Base-by-base conservation (phyloP, 805 yeast species). In the Candida silvicultrix region DNA sequence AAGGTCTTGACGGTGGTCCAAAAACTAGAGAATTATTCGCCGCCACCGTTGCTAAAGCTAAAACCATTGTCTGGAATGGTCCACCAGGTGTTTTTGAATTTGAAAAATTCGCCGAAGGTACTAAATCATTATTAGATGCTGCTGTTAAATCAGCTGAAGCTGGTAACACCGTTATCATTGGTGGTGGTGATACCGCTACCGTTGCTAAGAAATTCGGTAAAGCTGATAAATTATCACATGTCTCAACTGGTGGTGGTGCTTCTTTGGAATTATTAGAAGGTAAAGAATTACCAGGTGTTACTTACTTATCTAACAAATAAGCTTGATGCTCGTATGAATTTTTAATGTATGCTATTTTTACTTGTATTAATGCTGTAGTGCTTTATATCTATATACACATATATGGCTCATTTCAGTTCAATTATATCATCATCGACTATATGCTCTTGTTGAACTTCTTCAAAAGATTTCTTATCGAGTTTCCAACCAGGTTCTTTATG, bases 81-180 rank as follows among this genome's bases (percentile, higher is more conserved):
- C 99, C 99, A 56, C 97, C 99, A 73, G 99, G 99, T 80, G 99
- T 94, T 61, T 94, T 94, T 69, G 99, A 94, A 78, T 94, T 94
- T 65, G 96, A 88, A 59, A 78, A 78, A 64, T 94, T 94, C 68
- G 85, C 97, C 59, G 71, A 71, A 50, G 98, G 98, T 74, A 92
- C 98, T 67, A 87, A 90, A 75, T 70, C 89, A 50, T 73, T 92
- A 72, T 82, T 92, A 62, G 95, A 83, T 53, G 95, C 94, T 60
- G 84, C 84, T 65, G 95, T 90, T 58, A 75, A 80, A 66, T 84
- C 96, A 54, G 88, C 89, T 62, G 82, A 79, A 69, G 78, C 80
- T 50, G 97, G 97, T 67, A 81, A 81, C 78, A 86, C 96, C 54
- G 96, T 92, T 55, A 95, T 92, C 73, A 87, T 94, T 64, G 82